Evolutionary conservation across 768 basidiomycete genomes (phyloP).

Genomic region (Tephrocybe sp.): DNA sequence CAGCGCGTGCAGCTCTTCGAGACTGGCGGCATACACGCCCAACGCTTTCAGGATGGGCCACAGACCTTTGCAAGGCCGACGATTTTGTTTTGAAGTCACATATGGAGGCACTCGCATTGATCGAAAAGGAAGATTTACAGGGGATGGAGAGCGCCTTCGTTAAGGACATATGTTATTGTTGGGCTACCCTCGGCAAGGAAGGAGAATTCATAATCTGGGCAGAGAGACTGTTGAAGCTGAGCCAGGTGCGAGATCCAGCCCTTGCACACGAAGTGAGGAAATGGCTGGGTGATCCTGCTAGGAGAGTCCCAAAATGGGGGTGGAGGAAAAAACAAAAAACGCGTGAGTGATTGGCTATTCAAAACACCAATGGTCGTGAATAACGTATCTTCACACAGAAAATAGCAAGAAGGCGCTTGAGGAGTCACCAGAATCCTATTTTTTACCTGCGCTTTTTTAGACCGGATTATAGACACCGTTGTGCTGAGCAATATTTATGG

Average conservation of each 20-base stretch:
- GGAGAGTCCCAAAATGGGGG: conserved; percentile 35
- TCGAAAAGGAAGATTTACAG: conserved; percentile 40
- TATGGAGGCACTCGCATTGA: conserved; percentile 33
- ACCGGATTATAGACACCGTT: neutral
- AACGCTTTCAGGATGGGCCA: conserved; percentile 38
- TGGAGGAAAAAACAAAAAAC: conserved; percentile 38
- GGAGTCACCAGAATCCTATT: conserved; percentile 12
- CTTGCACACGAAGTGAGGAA: conserved; percentile 26
- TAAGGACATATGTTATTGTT: conserved; percentile 41
- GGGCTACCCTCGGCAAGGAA: conserved; percentile 39
- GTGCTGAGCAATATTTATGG: neutral
- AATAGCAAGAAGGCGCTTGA: conserved; percentile 8
- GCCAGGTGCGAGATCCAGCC: conserved; percentile 23
- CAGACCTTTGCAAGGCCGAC: conserved; percentile 38
- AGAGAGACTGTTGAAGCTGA: conserved; percentile 24
- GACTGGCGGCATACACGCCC: conserved; percentile 17
- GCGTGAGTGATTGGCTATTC: conserved; percentile 23
- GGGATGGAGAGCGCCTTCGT: conserved; percentile 38
- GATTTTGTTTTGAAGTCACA: conserved; percentile 38
- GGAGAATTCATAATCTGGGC: conserved; percentile 35
- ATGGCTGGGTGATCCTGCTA: conserved; percentile 29
- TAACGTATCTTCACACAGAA: conserved; percentile 1
- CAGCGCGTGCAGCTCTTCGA: conserved; percentile 9
- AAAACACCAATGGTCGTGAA: neutral
- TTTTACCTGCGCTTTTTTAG: conserved; percentile 13